Evolutionary conservation across 2,329 filamentous ascomycete genomes (phyloP), one percentile per base, ranked within the genome.

Genomic region (Botrytis sinoallii): DNA sequence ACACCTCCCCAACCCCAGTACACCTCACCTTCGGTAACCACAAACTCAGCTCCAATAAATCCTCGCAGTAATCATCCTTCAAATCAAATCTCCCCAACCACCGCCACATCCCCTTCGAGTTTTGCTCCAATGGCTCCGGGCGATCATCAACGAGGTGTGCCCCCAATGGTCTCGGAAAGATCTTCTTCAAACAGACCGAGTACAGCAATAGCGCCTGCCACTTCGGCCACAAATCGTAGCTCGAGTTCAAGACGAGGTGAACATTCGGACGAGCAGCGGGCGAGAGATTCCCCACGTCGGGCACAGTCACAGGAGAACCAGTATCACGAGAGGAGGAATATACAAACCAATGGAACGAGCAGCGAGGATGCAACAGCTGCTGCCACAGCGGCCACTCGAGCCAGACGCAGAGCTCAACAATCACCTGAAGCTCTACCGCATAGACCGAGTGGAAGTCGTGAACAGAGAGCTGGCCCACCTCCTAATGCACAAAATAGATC

Each of bases 161-260:
- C 92, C 71, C 91, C 93, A 38, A 87, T 93, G 78, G 91, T 92
- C 72, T 94, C 93, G 66, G 93, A 93, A 52, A 89, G 94, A 80
- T 95, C 93, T 12, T 97, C 94, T 22, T 96, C 93, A 61, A 92
- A 90, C 76, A 61, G 76, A 59, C 74, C 77, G 60, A 73, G 76
- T 38, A 75, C 77, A 82, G 84, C 75, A 83, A 84, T 75, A 78
- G 74, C 76, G 29, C 70, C 75, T 4, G 75, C 77, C 25, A 78
- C 75, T 78, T 73, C 77, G n/a, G 73, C 75, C 2, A 75, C 77
- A 32, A 79, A 80, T 64, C 76, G 79, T 71, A 70, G 48, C 67
- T 76, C 77, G 48, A 75, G 67, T 14, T 44, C 72, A 0, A 60
- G 72, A 44, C 20, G 79, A 74, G 73, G 78, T 63, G 75, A 74